These are phyloP conservation scores for Peronospora destructor DNA, from an alignment of 352 stramenopile species.

Conservation along the genomic window DNA sequence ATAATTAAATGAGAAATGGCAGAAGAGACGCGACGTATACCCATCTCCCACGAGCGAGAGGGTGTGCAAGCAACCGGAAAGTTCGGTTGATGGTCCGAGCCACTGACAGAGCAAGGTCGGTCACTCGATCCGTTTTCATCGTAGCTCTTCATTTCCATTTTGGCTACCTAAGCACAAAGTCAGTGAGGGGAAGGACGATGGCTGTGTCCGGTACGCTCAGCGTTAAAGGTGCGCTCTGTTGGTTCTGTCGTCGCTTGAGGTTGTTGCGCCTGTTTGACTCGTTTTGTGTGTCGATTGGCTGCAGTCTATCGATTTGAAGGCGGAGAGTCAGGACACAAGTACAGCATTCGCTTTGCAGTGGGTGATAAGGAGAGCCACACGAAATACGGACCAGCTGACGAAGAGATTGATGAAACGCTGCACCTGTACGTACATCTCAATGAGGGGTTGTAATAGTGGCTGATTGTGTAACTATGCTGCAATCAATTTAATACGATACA, in stretches of 20 bases:
- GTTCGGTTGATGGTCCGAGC: slow-evolving; percentile 10
- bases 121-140: neutral
- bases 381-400: slow-evolving; percentile 12
- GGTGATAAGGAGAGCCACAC: slow-evolving; percentile 24
- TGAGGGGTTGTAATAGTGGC: too few relatives aligned
- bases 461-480: slow-evolving; percentile 12
- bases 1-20: slow-evolving; percentile 4
- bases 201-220: slow-evolving; percentile 38
- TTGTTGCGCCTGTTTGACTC: neutral
- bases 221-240: slow-evolving; percentile 26
- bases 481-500: slow-evolving; percentile 20
- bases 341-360: slow-evolving; percentile 22
- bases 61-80: slow-evolving; percentile 14
- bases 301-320: slow-evolving; percentile 31
- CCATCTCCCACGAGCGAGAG: slow-evolving; percentile 14
- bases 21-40: slow-evolving; percentile 8
- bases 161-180: slow-evolving; percentile 27
- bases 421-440: slow-evolving; percentile 49
- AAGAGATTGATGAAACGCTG: slow-evolving; percentile 34
- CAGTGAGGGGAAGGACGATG: slow-evolving; percentile 25
- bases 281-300: slow-evolving; percentile 4
- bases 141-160: slow-evolving; percentile 34
- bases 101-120: neutral
- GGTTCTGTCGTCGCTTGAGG: neutral
- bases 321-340: slow-evolving; percentile 7